Evolutionary conservation across 1,284 basidiomycete species (phyloP).

Genomic region (Ganoderma meredithae): DNA sequence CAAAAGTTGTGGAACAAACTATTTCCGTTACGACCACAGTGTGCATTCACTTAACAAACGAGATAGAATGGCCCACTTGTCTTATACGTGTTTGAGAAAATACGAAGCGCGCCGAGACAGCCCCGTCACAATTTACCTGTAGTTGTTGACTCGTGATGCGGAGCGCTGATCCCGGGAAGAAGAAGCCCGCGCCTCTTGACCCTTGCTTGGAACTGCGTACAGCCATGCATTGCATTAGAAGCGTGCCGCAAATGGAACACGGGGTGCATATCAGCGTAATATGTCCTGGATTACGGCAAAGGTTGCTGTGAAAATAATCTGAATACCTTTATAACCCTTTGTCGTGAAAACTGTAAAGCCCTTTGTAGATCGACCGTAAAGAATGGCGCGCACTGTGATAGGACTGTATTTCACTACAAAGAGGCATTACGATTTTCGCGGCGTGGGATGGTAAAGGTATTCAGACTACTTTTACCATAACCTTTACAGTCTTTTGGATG

Average conservation of each 20-base stretch:
- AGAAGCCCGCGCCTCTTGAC: not conserved
- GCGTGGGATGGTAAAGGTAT: too few species aligned
- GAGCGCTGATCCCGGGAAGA: not conserved
- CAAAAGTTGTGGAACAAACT: not conserved
- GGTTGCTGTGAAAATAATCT: too few species aligned
- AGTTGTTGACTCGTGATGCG: not conserved
- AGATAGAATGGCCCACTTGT: not conserved
- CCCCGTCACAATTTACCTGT: not conserved
- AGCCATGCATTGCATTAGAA: conserved; percentile 1
- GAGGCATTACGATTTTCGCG: too few species aligned
- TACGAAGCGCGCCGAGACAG: not conserved
- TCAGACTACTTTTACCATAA: too few species aligned
- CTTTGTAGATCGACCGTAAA: too few species aligned
- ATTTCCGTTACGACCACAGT: not conserved
- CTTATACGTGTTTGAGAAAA: not conserved
- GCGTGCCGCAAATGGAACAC: not conserved
- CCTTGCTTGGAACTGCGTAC: not conserved
- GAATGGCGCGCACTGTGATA: too few species aligned
- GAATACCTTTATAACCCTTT: too few species aligned
- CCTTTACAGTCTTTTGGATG: too few species aligned
- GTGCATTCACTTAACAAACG: not conserved
- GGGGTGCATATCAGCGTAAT: too few species aligned
- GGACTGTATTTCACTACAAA: too few species aligned
- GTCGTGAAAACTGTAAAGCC: too few species aligned
- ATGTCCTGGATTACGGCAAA: too few species aligned